Conservation (phyloP, 164 flowering plant genomes). For the Cinnamomum micranthum region DNA sequence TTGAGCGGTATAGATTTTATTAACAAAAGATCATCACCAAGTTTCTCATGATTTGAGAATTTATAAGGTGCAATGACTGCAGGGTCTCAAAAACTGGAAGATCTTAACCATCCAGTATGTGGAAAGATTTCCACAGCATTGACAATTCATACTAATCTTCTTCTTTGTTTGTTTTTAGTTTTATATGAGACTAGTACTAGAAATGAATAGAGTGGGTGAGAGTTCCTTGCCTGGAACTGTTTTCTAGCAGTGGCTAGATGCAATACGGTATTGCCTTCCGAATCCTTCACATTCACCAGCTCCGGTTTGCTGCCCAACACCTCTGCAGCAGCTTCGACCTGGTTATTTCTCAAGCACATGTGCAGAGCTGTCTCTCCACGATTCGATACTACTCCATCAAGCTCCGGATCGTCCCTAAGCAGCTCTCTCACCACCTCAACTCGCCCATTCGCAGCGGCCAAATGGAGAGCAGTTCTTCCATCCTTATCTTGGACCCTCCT, state of each 20-base stretch:
- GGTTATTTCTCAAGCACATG: background rate
- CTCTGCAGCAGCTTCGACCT: background rate
- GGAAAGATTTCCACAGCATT: no score
- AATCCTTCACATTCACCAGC: background rate
- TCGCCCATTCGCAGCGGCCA: background rate
- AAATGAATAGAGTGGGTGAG: background rate
- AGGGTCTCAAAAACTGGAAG: no score
- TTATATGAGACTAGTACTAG: no score
- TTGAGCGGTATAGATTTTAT: no score
- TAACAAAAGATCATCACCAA: no score
- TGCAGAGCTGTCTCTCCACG: constrained; percentile 2
- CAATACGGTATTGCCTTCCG: background rate
- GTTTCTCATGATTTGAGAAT: no score
- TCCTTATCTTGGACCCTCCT: background rate
- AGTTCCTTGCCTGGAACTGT: background rate
- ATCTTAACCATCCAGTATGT: no score
- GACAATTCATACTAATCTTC: no score
- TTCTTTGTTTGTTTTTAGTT: no score
- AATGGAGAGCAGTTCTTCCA: constrained; percentile 1
- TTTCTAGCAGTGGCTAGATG: background rate
- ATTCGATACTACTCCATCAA: background rate
- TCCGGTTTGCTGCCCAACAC: background rate
- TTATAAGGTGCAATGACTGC: no score
- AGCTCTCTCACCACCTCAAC: background rate
- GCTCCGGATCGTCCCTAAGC: background rate